phyloP scores from a whole-genome alignment of 1,284 basidiomycete species.

The Neolentinus lepideus region DNA sequence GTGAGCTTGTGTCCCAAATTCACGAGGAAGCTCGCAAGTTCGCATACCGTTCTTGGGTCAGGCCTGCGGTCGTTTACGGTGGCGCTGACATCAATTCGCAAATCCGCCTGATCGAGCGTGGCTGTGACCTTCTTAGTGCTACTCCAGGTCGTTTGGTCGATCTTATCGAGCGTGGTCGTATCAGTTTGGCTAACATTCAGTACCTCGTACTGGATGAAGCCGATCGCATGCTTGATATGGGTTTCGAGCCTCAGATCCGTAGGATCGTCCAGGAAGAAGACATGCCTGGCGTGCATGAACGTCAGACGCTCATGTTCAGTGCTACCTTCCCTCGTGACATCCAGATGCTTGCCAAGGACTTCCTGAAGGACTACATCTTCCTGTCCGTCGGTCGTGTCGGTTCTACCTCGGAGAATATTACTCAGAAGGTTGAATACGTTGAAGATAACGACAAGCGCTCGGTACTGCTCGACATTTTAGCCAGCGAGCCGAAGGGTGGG shows the following conservation, averaged over 20 bases:
- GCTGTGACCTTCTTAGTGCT: constrained; percentile 94
- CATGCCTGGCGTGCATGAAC: constrained; percentile 89
- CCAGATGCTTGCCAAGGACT: constrained; percentile 93
- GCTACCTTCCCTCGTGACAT: constrained; percentile 99
- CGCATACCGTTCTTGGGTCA: constrained; percentile 98
- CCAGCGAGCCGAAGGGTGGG: constrained; percentile 68
- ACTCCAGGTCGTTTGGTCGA: constrained; percentile 99
- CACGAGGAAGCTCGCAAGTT: constrained; percentile 99
- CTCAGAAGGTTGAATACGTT: constrained; percentile 98
- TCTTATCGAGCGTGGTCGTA: constrained; percentile 95
- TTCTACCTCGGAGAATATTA: constrained; percentile 99
- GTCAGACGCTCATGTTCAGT: constrained; percentile 99
- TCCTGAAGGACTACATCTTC: constrained; percentile 97
- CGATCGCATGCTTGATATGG: constrained; percentile 99
- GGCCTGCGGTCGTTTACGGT: constrained; percentile 98
- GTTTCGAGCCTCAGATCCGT: constrained; percentile 99
- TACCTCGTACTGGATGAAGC: constrained; percentile 99
- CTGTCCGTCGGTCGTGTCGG: constrained; percentile 98
- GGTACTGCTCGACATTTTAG: constrained; percentile 90
- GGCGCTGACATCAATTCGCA: constrained; percentile 98
- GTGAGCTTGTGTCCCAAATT: constrained; percentile 98
- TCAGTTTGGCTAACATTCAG: constrained; percentile 93
- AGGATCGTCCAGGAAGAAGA: constrained; percentile 98
- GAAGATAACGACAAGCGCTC: constrained; percentile 98
- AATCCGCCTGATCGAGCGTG: constrained; percentile 91